These are phyloP conservation scores for Cladobotryum protrusum DNA, from an alignment of 2,329 filamentous ascomycete species.

Conservation along the genomic window DNA sequence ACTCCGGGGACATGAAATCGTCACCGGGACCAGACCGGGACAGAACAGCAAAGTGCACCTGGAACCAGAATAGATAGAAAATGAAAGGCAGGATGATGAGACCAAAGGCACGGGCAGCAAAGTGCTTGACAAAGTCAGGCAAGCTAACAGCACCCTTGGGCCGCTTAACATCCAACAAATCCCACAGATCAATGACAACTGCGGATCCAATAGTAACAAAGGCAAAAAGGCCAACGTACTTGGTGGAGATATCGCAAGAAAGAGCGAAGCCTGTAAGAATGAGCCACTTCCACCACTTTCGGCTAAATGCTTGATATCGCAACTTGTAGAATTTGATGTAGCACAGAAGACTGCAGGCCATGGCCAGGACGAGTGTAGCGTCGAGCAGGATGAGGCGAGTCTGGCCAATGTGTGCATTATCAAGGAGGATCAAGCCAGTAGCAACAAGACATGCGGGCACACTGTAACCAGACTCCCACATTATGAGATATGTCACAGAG, in stretches of 20 bases:
- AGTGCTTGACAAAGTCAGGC: constrained; percentile 79
- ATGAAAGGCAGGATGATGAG: constrained; percentile 89
- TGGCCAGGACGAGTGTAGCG: constrained; percentile 87
- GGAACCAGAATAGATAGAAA: constrained; percentile 99
- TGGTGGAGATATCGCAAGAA: constrained; percentile 96
- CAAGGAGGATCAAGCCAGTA: constrained; percentile 79
- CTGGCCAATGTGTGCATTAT: constrained; percentile 97
- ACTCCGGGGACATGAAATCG: constrained; percentile 97
- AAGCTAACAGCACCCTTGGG: constrained; percentile 74
- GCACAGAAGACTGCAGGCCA: constrained; percentile 88
- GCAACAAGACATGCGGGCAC: constrained; percentile 86
- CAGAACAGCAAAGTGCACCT: constrained; percentile 93
- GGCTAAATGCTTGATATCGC: constrained; percentile 77
- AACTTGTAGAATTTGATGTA: constrained; percentile 99
- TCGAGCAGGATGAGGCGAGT: constrained; percentile 92
- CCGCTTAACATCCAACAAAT: constrained; percentile 82
- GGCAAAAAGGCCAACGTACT: constrained; percentile 94
- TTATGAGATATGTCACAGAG: constrained; percentile 90
- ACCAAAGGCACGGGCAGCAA: constrained; percentile 76
- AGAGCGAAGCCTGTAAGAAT: constrained; percentile 88
- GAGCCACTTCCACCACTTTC: constrained; percentile 99
- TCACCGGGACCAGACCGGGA: constrained; percentile 86
- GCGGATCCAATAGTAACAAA: constrained; percentile 96
- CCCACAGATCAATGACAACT: constrained; percentile 92
- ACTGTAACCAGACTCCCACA: constrained; percentile 99